These are phyloP conservation scores for Cicer bijugum DNA, from an alignment of 306 rosid genomes.

Conservation along the genomic window DNA sequence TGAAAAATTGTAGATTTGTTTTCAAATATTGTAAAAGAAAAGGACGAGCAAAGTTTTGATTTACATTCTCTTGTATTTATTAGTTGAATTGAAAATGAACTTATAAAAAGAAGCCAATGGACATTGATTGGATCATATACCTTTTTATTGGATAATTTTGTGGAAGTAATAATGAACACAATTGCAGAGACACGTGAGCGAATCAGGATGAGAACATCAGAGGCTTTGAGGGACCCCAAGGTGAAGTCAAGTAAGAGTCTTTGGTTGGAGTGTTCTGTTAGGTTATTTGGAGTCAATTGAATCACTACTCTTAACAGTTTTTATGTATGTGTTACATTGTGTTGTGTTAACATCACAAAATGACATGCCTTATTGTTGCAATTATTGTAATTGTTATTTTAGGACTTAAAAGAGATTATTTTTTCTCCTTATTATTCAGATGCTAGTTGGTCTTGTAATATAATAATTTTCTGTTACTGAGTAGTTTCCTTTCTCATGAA, in stretches of 20 bases:
- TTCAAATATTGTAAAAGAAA: too few species aligned
- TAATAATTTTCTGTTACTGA: not conserved
- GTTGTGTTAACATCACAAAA: constrained; percentile 19
- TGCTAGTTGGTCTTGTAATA: constrained; percentile 23
- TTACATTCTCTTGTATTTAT: too few species aligned
- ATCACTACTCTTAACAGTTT: not conserved
- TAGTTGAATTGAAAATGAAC: too few species aligned
- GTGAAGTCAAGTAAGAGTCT: constrained; percentile 83
- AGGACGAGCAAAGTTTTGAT: too few species aligned
- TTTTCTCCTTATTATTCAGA: constrained; percentile 20
- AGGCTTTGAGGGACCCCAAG: constrained; percentile 89
- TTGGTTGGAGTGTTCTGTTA: constrained; percentile 42
- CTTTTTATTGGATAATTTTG: constrained; percentile 31
- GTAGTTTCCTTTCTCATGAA: constrained; percentile 4
- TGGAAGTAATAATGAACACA: constrained; percentile 26
- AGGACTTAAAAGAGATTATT: not conserved
- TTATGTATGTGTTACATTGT: not conserved
- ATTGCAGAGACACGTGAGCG: constrained; percentile 73
- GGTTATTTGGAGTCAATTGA: too few species aligned
- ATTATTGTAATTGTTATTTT: constrained; percentile 11
- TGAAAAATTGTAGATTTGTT: too few species aligned
- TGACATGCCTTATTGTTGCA: constrained; percentile 23
- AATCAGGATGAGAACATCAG: constrained; percentile 73
- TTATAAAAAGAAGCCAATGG: too few species aligned
- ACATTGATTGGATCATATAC: not conserved